Evolutionary conservation across 306 rosid species (phyloP).

Genomic region (Quercus rubra): DNA sequence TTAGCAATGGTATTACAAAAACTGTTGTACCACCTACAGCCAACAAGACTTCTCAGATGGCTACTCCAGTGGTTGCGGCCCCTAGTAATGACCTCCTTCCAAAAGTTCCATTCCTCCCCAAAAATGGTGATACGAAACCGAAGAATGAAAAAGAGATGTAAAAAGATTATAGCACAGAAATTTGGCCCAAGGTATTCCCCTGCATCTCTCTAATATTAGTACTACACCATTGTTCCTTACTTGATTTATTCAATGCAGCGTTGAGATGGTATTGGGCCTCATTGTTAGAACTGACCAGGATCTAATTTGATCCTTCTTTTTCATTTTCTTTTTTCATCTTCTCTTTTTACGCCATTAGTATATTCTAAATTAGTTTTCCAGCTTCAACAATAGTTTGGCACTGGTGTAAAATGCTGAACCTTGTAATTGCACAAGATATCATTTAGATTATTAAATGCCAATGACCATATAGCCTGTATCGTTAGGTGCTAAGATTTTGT

Average conservation of each 20-base stretch:
- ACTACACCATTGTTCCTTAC: conserved; percentile 25
- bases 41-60: conserved; percentile 38
- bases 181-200: conserved; percentile 39
- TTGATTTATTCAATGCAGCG: conserved; percentile 28
- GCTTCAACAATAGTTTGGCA: conserved; percentile 47
- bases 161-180: conserved; percentile 32
- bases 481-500: conserved; percentile 20
- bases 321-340: conserved; percentile 18
- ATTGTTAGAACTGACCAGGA: conserved; percentile 33
- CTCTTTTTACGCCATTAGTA: conserved; percentile 36
- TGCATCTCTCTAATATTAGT: conserved; percentile 25
- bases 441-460: conserved; percentile 23
- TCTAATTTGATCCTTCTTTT: conserved; percentile 22
- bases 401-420: conserved; percentile 65
- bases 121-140: conserved; percentile 50
- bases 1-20: conserved; percentile 52
- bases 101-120: conserved; percentile 36
- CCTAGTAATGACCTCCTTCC: conserved; percentile 31
- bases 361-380: conserved; percentile 47
- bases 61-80: conserved; percentile 33
- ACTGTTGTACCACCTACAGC: conserved; percentile 30
- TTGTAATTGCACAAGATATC: conserved; percentile 42
- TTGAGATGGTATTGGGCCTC: conserved; percentile 33
- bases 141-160: conserved; percentile 43
- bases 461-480: conserved; percentile 15